Evolutionary conservation across 495 filamentous ascomycete genomes (phyloP), one percentile per base, ranked within the genome.

Genomic region (Penicillium robsamsonii): DNA sequence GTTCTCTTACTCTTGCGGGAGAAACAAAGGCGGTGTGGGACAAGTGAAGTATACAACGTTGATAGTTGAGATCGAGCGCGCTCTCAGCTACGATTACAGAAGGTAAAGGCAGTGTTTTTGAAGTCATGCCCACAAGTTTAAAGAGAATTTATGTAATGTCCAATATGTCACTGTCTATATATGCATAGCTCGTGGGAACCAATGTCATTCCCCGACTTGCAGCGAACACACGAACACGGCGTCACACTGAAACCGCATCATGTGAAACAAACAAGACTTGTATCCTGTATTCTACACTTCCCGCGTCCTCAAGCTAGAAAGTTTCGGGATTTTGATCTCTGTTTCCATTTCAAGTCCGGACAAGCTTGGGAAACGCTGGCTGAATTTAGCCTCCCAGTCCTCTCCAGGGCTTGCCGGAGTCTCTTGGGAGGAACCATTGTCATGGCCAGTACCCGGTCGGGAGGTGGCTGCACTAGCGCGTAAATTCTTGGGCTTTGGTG

Each of bases 311-410:
- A 78, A 57, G 46, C 67, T 71, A 12, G 71, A 57, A 18, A 74
- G 60, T 44, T 71, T 73, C 15, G 75, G 69, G 30, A 73, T 61
- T 60, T 81, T 76, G 45, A 85, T 81, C 65, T 86, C 89, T 59
- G 81, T 84, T 67, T 87, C 91, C 30, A 95, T 89, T 76, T 96
- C 91, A 46, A 96, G 77, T 1, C 87, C 84, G 22, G 81, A 84
- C 24, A 96, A 75, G 63, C 84, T 91, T 1, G 92, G 92, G 68
- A 89, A 96, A 43, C 89, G 77, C 70, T 88, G 87, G 60, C 84
- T 86, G 65, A 96, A 96, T 67, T 87, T 85, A 29, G 67, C 71
- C 63, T 89, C 85, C 83, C 84, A 87, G 57, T 89, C 87, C 4
- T 86, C 84, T 2, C 62, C 59, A 2, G 64, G 58, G n/a, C 53